Base-by-base conservation (phyloP, 1,284 basidiomycete species). In the Vanrija sp. region DNA sequence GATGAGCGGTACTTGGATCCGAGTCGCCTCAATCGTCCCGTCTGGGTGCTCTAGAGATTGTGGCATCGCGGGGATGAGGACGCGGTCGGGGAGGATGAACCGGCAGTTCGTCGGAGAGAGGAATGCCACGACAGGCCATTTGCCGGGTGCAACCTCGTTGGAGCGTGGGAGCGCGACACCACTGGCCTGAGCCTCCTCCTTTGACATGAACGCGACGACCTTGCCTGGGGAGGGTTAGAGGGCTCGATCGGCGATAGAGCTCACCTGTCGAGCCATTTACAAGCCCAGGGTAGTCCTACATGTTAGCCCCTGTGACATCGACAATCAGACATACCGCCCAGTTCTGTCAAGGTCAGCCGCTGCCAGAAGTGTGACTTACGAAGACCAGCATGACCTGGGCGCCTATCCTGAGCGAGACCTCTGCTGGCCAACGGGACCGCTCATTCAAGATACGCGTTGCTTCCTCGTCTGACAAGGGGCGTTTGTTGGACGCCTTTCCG, bases 311-410 rank as follows among this genome's bases (percentile, higher is more conserved):
- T 18, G 36, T 44, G 38, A 64, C 62, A 24, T 57, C 39, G 55
- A 66, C 56, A 46, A 67, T 65, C 65, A 64, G 25, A 22, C 20
- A 27, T 27, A 39, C 43, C 6, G 38, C 42, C 47, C 57, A 56
- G 36, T 59, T 54, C 49, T 57, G 14, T 4, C n/a, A 1, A 31
- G 9, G 41, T 57, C 37, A 57, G 51, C 20, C 10, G n/a, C 18
- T 19, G 6, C 12, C 4, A 4, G 14, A 31, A 12, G 2, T 12
- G 2, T 16, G 22, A 59, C 67, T 57, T 45, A 69, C 69, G 15
- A 56, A 62, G 2, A 70, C 57, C 3, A 72, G 64, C 71, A 72
- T 72, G 15, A 72, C 69, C 51, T 67, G 51, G 2, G 71, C 68
- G 1, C 69, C 69, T 20, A 67, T 53, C 42, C 68, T 69, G 8